A percentile compares a stretch with the other conserved stretches of the same genome.
Conservation (phyloP, 2,329 filamentous ascomycete genomes). For the Cercospora janseana region DNA sequence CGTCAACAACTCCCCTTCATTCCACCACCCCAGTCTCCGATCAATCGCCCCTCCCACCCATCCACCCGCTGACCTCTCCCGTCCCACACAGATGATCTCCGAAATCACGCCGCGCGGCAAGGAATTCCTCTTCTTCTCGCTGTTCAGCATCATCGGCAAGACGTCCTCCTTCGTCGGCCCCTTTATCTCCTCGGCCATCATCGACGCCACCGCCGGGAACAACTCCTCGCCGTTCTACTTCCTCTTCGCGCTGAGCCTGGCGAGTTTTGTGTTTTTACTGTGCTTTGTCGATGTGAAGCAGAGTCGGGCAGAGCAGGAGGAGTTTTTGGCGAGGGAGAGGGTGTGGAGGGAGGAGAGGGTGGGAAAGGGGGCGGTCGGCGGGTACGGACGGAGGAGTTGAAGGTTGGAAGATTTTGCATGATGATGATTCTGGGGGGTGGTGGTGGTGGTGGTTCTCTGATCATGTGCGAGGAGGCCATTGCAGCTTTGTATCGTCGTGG, state of each 20-base stretch:
- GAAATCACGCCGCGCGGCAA: conserved; percentile 67
- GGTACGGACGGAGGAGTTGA: background rate
- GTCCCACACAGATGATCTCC: conserved; percentile 55
- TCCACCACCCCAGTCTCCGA: too few relatives aligned
- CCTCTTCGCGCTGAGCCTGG: conserved; percentile 57
- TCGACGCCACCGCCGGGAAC: conserved; percentile 58
- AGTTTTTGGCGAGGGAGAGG: conserved; percentile 48
- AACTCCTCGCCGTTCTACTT: conserved; percentile 66
- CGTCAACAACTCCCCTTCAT: background rate
- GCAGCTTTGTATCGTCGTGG: too few relatives aligned
- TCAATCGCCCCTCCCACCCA: background rate
- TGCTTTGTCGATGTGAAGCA: conserved; percentile 61
- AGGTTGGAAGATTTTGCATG: too few relatives aligned
- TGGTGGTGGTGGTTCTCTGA: too few relatives aligned
- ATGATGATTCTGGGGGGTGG: background rate
- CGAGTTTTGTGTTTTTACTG: conserved; percentile 55
- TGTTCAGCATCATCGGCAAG: conserved; percentile 69
- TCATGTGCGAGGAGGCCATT: too few relatives aligned
- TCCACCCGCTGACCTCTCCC: background rate
- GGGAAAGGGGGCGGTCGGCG: conserved; percentile 5
- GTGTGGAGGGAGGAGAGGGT: conserved; percentile 28
- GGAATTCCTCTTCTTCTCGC: conserved; percentile 68
- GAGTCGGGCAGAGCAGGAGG: conserved; percentile 59
- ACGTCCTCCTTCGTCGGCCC: conserved; percentile 67
- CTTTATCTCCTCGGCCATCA: conserved; percentile 66